A percentile compares a stretch with the other conserved stretches of the same genome.
These are phyloP conservation scores for Penicillium longicatenatum DNA, from an alignment of 495 filamentous ascomycete species.

Conservation along the genomic window DNA sequence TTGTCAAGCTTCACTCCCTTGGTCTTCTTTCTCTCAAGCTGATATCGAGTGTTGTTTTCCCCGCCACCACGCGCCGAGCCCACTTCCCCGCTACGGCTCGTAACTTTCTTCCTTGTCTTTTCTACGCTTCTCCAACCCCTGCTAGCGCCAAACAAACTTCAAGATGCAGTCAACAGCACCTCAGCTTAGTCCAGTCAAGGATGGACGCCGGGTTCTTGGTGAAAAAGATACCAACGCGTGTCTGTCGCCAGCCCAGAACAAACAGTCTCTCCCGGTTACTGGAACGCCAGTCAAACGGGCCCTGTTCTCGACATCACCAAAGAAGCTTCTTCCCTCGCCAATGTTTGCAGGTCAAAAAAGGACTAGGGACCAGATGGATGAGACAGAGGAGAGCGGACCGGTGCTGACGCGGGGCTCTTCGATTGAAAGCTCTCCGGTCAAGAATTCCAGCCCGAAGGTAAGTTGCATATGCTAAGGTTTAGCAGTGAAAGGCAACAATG, in stretches of 20 bases:
- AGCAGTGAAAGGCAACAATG: slow-evolving; percentile 5
- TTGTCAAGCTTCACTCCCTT: slow-evolving; percentile 8
- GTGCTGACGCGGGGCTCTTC: slow-evolving; percentile 14
- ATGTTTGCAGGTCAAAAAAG: slow-evolving; percentile 47
- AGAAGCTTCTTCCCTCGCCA: slow-evolving; percentile 43
- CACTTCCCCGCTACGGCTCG: slow-evolving; percentile 17
- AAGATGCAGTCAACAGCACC: slow-evolving; percentile 33
- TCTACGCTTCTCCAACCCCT: not conserved
- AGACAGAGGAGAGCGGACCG: slow-evolving; percentile 23
- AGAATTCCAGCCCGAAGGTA: slow-evolving; percentile 28
- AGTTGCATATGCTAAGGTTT: slow-evolving; percentile 7
- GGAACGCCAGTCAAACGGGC: slow-evolving; percentile 39
- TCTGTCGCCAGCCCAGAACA: slow-evolving; percentile 39
- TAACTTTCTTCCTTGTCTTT: slow-evolving; percentile 9
- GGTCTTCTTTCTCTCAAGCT: not conserved
- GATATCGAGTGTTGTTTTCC: slow-evolving; percentile 1
- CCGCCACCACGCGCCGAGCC: slow-evolving; percentile 7
- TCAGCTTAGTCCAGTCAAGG: slow-evolving; percentile 43
- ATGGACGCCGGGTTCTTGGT: slow-evolving; percentile 46
- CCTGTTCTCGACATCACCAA: slow-evolving; percentile 31
- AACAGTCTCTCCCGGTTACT: slow-evolving; percentile 22
- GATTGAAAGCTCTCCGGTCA: slow-evolving; percentile 12
- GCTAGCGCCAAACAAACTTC: slow-evolving; percentile 1
- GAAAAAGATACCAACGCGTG: slow-evolving; percentile 52
- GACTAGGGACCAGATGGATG: slow-evolving; percentile 42